phyloP scores from a whole-genome alignment of 352 stramenopile genomes.

The Globisporangium okanoganense region DNA sequence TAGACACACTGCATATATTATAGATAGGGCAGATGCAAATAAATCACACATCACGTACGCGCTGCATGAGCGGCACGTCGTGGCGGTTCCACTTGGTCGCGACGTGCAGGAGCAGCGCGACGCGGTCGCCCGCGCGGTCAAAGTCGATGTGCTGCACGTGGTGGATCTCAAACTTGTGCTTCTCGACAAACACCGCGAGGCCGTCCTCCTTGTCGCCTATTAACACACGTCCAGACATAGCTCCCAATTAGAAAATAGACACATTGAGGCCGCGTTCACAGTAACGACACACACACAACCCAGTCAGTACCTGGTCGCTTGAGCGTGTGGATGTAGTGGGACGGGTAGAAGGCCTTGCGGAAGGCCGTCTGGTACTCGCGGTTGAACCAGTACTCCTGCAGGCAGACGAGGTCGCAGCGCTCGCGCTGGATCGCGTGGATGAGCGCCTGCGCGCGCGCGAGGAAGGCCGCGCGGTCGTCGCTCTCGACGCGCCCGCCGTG shows the following conservation, averaged over 20 bases:
- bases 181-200: slow-evolving; percentile 73
- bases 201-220: slow-evolving; percentile 73
- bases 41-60: slow-evolving; percentile 36
- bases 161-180: slow-evolving; percentile 75
- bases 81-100: slow-evolving; percentile 75
- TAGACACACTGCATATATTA: not conserved
- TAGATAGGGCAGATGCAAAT: too few relatives aligned
- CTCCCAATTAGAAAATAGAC: not conserved
- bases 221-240: not conserved
- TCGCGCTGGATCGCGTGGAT: slow-evolving; percentile 74
- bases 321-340: slow-evolving; percentile 69
- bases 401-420: slow-evolving; percentile 70
- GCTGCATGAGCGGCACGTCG: slow-evolving; percentile 39
- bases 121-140: slow-evolving; percentile 70
- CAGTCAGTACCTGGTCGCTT: slow-evolving; percentile 58
- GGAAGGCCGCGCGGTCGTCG: slow-evolving; percentile 52
- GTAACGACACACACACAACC: too few relatives aligned
- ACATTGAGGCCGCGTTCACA: not conserved
- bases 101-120: slow-evolving; percentile 80
- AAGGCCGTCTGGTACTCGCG: slow-evolving; percentile 72
- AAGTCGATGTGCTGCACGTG: slow-evolving; percentile 74
- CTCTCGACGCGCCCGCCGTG: slow-evolving; percentile 74
- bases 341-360: slow-evolving; percentile 48
- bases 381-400: slow-evolving; percentile 87
- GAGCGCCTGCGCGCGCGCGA: slow-evolving; percentile 61